Evolutionary conservation across 176 grass and related monocot species (phyloP).

Genomic region (Pharus latifolius): DNA sequence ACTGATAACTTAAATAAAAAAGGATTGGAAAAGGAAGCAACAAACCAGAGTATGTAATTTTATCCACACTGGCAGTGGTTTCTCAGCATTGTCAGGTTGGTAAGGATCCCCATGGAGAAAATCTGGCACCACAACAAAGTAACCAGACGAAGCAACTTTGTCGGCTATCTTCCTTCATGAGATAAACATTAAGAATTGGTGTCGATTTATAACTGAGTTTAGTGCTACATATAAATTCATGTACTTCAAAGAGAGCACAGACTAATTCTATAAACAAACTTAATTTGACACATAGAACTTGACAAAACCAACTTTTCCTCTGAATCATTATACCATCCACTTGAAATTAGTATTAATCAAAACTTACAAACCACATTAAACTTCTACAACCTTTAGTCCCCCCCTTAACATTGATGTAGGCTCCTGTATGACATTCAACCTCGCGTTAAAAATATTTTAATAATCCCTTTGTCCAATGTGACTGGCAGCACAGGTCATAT

Average conservation of each 20-base stretch:
- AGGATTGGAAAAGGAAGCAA: neutral
- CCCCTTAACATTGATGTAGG: no score
- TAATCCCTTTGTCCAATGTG: no score
- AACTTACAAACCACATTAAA: no score
- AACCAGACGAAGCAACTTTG: slow-evolving; percentile 49
- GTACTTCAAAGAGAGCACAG: no score
- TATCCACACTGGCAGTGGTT: slow-evolving; percentile 35
- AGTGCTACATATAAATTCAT: neutral
- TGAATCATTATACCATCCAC: no score
- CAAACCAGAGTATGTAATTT: slow-evolving; percentile 45
- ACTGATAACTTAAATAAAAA: neutral
- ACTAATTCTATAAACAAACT: no score
- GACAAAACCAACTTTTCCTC: no score
- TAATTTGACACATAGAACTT: no score
- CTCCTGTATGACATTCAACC: no score
- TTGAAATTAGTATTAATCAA: no score
- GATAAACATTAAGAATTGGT: neutral
- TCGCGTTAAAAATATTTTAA: no score
- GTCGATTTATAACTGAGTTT: neutral
- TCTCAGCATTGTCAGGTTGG: slow-evolving; percentile 30
- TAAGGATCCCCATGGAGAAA: slow-evolving; percentile 59
- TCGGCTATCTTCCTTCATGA: slow-evolving; percentile 69
- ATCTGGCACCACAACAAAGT: slow-evolving; percentile 70
- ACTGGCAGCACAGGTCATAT: neutral
- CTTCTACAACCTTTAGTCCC: no score